These are phyloP conservation scores for Bipolaris bicolor DNA, from an alignment of 2,329 filamentous ascomycete genomes.

Conservation along the genomic window DNA sequence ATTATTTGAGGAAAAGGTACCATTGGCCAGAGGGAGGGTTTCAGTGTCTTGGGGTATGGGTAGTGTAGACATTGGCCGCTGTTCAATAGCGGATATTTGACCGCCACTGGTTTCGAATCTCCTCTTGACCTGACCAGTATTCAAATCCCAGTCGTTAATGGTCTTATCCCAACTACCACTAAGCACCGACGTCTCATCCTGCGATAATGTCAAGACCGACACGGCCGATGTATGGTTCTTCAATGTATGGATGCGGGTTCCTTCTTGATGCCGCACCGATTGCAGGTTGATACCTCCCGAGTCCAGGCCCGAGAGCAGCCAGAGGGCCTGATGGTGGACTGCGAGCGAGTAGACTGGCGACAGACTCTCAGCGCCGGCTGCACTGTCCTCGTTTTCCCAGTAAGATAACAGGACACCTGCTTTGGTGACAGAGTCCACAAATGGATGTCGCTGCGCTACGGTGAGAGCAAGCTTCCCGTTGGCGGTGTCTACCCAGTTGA, in stretches of 20 bases:
- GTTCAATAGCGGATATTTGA: conserved; percentile 88
- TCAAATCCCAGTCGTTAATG: conserved; percentile 92
- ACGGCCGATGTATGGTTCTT: conserved; percentile 89
- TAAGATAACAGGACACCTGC: conserved; percentile 93
- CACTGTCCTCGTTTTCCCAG: conserved; percentile 94
- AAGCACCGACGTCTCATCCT: conserved; percentile 84
- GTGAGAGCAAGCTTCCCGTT: conserved; percentile 94
- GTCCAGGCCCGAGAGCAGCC: conserved; percentile 89
- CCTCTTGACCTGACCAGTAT: conserved; percentile 78
- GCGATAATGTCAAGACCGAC: conserved; percentile 79
- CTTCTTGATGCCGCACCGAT: conserved; percentile 91
- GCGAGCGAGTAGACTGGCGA: conserved; percentile 95
- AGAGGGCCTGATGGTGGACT: conserved; percentile 85
- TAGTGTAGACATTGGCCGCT: conserved; percentile 76
- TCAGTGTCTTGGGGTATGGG: conserved; percentile 76
- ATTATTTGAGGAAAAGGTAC: conserved; percentile 80
- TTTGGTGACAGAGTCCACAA: conserved; percentile 96
- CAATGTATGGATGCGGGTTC: conserved; percentile 82
- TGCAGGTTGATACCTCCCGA: conserved; percentile 93
- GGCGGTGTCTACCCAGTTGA: conserved; percentile 92
- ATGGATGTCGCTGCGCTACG: conserved; percentile 93
- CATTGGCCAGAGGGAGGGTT: conserved; percentile 60
- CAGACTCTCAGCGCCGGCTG: conserved; percentile 62
- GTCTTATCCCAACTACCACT: conserved; percentile 98
- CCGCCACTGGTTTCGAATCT: conserved; percentile 77